phyloP scores from a whole-genome alignment of 208 protist species.

The Acanthamoeba triangularis region DNA sequence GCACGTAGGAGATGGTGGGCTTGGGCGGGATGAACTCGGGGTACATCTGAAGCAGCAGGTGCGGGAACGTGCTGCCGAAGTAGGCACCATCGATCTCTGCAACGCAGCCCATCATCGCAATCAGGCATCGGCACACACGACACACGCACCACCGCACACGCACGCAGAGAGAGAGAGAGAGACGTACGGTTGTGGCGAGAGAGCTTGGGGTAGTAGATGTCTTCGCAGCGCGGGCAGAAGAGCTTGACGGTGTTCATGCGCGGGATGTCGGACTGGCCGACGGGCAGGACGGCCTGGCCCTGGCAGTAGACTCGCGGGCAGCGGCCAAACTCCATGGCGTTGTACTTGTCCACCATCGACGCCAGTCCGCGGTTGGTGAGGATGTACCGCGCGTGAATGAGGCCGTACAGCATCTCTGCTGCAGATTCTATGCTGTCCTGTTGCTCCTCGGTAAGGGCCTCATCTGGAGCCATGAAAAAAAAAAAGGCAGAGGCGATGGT shows the following conservation, averaged over 20 bases:
- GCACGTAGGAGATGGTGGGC: constrained; percentile 94
- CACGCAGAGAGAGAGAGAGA: constrained; percentile 23
- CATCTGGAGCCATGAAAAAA: constrained; percentile 84
- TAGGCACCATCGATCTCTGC: constrained; percentile 96
- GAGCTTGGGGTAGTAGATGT: constrained; percentile 97
- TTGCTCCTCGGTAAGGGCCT: constrained; percentile 97
- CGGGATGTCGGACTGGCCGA: constrained; percentile 97
- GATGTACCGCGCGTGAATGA: constrained; percentile 99
- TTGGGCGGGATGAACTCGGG: constrained; percentile 89
- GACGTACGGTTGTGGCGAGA: constrained; percentile 93
- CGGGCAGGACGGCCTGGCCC: constrained; percentile 97
- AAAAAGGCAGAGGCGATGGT: not conserved
- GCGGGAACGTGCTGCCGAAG: constrained; percentile 98
- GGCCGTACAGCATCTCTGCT: constrained; percentile 98
- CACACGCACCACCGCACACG: not conserved
- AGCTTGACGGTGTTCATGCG: constrained; percentile 95
- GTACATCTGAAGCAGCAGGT: constrained; percentile 94
- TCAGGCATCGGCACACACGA: not conserved
- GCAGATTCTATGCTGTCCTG: constrained; percentile 96
- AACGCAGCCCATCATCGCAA: not conserved
- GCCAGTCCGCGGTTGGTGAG: constrained; percentile 97
- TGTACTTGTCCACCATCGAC: constrained; percentile 98
- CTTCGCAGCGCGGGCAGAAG: constrained; percentile 98
- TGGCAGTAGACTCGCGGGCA: constrained; percentile 98
- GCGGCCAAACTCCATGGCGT: constrained; percentile 96